Conservation (phyloP, 148 eudicot species). For the Linanthus parryae region DNA sequence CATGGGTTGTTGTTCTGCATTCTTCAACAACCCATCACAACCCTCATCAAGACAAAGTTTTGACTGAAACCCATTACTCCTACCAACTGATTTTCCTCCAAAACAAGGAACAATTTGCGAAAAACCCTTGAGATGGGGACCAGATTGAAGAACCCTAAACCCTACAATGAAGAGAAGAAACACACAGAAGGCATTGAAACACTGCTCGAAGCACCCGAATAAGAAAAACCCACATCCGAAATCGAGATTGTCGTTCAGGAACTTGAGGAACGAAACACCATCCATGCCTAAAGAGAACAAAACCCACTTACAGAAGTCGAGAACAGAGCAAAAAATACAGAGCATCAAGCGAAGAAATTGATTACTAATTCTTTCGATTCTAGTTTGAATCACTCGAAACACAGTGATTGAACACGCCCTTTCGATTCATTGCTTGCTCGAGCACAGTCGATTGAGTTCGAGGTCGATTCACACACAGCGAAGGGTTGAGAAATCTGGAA, state of each 20-base stretch:
- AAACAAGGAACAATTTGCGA: conserved; percentile 10
- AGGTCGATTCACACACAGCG: too few relatives aligned
- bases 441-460: too few relatives aligned
- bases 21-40: neutral
- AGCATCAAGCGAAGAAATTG: too few relatives aligned
- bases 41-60: conserved; percentile 18
- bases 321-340: conserved; percentile 23
- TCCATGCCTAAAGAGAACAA: conserved; percentile 36
- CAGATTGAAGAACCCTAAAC: conserved; percentile 24
- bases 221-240: conserved; percentile 43
- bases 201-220: conserved; percentile 28
- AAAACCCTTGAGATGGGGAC: conserved; percentile 18
- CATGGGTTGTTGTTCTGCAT: neutral
- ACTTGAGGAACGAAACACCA: conserved; percentile 32
- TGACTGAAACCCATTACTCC: conserved; percentile 20
- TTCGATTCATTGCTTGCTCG: too few relatives aligned
- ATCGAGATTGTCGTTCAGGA: conserved; percentile 16
- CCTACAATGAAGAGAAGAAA: conserved; percentile 31
- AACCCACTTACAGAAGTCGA: conserved; percentile 29
- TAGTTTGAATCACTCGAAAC: too few relatives aligned
- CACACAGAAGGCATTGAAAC: conserved; percentile 19
- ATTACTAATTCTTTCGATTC: too few relatives aligned
- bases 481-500: too few relatives aligned
- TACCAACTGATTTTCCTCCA: conserved; percentile 21
- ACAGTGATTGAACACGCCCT: too few relatives aligned